Conservation (phyloP, 257 asterid species). For the Rubia yunnanensis region DNA sequence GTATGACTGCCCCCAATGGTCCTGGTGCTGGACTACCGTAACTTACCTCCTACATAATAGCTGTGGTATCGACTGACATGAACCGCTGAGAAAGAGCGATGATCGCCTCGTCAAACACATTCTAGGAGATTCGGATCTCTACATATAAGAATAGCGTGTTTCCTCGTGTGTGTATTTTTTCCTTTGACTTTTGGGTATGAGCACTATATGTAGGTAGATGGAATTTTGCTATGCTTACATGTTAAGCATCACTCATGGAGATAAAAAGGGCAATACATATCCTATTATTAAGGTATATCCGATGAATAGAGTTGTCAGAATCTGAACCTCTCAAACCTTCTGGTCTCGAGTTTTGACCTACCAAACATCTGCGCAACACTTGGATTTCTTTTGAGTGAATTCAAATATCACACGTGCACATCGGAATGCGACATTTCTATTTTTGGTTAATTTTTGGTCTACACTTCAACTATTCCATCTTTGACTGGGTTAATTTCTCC, state of each 20-base stretch:
- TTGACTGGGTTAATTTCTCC: conserved; percentile 13
- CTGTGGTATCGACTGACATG: no score
- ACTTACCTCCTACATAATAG: no score
- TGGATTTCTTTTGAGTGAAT: not conserved
- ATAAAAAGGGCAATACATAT: not conserved
- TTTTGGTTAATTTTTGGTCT: not conserved
- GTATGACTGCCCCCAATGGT: no score
- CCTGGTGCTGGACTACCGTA: no score
- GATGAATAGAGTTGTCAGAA: conserved; percentile 18
- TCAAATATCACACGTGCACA: conserved; percentile 21
- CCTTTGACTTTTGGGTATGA: not conserved
- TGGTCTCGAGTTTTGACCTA: conserved; percentile 18
- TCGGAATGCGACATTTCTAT: not conserved
- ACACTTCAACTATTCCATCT: conserved; percentile 9
- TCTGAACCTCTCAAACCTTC: conserved; percentile 11
- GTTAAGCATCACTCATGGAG: not conserved
- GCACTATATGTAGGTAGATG: not conserved
- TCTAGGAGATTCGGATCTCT: no score
- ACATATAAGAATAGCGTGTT: not conserved
- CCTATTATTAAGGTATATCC: not conserved
- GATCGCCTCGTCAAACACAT: no score
- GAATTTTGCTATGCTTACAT: not conserved
- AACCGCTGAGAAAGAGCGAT: no score
- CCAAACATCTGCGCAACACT: conserved; percentile 19
- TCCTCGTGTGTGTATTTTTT: not conserved